phyloP scores from a whole-genome alignment of 2,329 filamentous ascomycete genomes.

The Diaporthe amygdali region DNA sequence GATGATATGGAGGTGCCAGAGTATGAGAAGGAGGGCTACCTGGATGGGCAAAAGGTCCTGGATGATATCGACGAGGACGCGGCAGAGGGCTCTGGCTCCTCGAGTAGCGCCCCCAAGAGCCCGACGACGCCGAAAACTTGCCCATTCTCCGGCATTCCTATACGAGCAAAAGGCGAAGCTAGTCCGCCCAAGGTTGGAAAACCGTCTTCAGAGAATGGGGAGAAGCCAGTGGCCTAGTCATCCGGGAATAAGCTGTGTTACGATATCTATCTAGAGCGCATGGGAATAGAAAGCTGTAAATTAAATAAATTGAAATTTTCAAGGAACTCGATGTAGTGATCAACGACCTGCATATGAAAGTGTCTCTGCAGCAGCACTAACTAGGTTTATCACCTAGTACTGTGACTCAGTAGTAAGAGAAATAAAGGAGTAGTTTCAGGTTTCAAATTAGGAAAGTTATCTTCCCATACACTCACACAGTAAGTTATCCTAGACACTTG shows the following conservation, averaged over 20 bases:
- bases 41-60: constrained; percentile 67
- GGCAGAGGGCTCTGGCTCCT: not conserved
- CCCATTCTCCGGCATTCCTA: constrained; percentile 23
- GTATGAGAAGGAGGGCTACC: constrained; percentile 66
- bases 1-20: constrained; percentile 51
- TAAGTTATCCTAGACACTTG: too few relatives aligned
- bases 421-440: too few relatives aligned
- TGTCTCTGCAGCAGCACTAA: too few relatives aligned
- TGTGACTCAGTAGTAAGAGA: too few relatives aligned
- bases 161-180: constrained; percentile 20
- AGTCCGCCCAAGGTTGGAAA: constrained; percentile 23
- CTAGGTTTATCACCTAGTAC: too few relatives aligned
- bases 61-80: constrained; percentile 42
- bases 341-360: too few relatives aligned
- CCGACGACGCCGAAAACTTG: constrained; percentile 22
- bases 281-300: too few relatives aligned
- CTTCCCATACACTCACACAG: too few relatives aligned
- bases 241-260: not conserved
- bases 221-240: not conserved
- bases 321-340: not conserved
- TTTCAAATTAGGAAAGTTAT: too few relatives aligned
- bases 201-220: constrained; percentile 17
- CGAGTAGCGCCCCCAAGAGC: constrained; percentile 22
- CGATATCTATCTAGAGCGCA: not conserved
- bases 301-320: not conserved